Base-by-base conservation (phyloP, 345 rosid species). In the Brassica juncea region DNA sequence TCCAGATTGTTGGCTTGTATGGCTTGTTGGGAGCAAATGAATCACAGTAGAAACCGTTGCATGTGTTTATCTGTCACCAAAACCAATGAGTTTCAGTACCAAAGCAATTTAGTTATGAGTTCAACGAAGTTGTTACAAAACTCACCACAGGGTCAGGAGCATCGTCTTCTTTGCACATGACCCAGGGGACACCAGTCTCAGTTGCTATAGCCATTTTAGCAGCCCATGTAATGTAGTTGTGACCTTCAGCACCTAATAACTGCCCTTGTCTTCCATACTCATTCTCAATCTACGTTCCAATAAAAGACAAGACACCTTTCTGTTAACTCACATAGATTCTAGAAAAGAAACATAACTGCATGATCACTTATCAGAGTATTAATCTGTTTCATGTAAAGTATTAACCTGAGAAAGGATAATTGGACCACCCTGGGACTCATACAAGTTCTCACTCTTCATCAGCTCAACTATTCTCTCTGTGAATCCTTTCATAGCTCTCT, bases 41-140 rank as follows among this genome's bases (percentile, higher is more conserved):
- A 80, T 96, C 97, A 71, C 99, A 96, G 87, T 96, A 96, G 84
- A 96, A 96, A 55, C 99, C 98, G 71, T 96, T 96, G 92, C 99
- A 96, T 19, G 99, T 87, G 86, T 96, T 96, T 68, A 96, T 96
- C 99, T 93, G 84, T 70, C 27, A 80, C 54, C 77, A 79, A 30
- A 70, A 60, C 67, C 83, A 71, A 63, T 7, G 6, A 73, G 58
- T 59, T 8, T 8, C 65, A 19, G 3, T 1, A 57, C 66, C 63
- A 70, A 70, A 15, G 73, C 47, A 67, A 23, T 27, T 8, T 66
- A 66, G 16, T 21, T 28, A 16, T 15, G 19, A 75, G 67, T 37
- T 15, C 10, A 42, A 42, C 49, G 2, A 9, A 42, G 49, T 42
- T 10, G 7, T 42, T 25, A 10, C 0, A 4, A 54, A 65, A 76